Percentiles rank a stretch among this genome's conserved stretches.
Evolutionary conservation across 352 stramenopile genomes (phyloP).

Genomic region (Globisporangium camurandrum): DNA sequence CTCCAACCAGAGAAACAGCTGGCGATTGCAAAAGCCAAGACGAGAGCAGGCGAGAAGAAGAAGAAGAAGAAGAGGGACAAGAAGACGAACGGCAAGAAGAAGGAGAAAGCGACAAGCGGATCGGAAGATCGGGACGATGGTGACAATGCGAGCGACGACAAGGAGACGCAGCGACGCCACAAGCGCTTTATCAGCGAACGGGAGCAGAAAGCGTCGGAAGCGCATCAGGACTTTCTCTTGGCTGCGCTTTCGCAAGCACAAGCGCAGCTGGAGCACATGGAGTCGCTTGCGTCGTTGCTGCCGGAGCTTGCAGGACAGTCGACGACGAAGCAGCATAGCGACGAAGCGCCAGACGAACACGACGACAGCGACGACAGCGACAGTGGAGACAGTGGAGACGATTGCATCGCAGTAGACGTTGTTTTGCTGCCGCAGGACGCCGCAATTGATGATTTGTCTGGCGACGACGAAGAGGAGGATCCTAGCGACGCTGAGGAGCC

Average conservation of each 20-base stretch:
- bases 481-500: too few relatives aligned
- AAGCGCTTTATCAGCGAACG: constrained; percentile 38
- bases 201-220: constrained; percentile 42
- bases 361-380: not conserved
- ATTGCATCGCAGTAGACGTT: too few relatives aligned
- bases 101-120: not conserved
- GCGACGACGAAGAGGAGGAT: too few relatives aligned
- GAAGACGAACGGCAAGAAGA: constrained; percentile 9
- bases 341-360: too few relatives aligned
- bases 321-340: too few relatives aligned
- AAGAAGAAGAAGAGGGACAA: constrained; percentile 20
- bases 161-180: not conserved
- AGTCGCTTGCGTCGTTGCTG: constrained; percentile 36
- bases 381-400: not conserved
- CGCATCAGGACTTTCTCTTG: constrained; percentile 55
- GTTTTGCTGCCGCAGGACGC: too few relatives aligned
- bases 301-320: constrained; percentile 1
- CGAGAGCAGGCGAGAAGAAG: not conserved
- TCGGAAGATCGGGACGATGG: not conserved
- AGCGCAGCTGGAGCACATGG: constrained; percentile 53
- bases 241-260: constrained; percentile 51
- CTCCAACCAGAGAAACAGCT: too few relatives aligned
- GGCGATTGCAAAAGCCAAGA: not conserved
- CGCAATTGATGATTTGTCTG: too few relatives aligned
- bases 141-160: not conserved